A percentile compares a stretch with the other conserved stretches of the same genome.
Conservation (phyloP, 1,284 basidiomycete species). For the Malassezia psittaci region DNA sequence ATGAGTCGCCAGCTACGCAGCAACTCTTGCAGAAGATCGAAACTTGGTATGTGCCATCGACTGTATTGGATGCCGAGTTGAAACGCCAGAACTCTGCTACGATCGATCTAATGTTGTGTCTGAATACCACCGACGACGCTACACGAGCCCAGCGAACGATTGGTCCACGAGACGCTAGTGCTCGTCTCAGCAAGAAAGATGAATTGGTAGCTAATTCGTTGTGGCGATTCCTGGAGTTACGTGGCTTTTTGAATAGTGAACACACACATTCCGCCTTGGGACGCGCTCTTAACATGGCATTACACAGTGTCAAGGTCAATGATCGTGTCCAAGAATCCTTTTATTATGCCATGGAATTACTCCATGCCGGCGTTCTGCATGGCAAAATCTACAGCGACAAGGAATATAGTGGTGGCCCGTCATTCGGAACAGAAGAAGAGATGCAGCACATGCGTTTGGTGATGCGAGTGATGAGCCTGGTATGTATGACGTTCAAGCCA, state of each 20-base stretch:
- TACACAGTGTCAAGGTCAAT: constrained; percentile 68
- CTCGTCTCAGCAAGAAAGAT: constrained; percentile 81
- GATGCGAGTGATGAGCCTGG: constrained; percentile 87
- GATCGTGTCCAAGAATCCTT: constrained; percentile 98
- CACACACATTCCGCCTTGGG: constrained; percentile 77
- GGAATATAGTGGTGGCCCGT: constrained; percentile 83
- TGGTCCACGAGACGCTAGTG: constrained; percentile 25
- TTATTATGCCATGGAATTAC: constrained; percentile 73
- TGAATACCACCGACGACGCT: constrained; percentile 64
- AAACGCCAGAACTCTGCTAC: constrained; percentile 91
- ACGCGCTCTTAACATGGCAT: constrained; percentile 73
- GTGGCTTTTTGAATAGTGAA: constrained; percentile 78
- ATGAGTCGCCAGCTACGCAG: constrained; percentile 61
- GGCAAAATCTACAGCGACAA: constrained; percentile 79
- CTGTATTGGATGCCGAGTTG: constrained; percentile 83
- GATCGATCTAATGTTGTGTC: constrained; percentile 90
- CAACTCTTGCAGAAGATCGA: constrained; percentile 76
- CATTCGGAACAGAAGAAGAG: constrained; percentile 59
- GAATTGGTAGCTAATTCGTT: constrained; percentile 96
- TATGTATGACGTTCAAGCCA: constrained; percentile 76
- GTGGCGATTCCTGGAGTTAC: constrained; percentile 90
- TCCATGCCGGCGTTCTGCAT: constrained; percentile 88
- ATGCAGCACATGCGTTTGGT: constrained; percentile 78
- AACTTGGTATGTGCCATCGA: constrained; percentile 83
- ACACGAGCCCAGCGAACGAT: constrained; percentile 34